phyloP scores from a whole-genome alignment of 495 filamentous ascomycete species.

The Hyaloscypha finlandica region DNA sequence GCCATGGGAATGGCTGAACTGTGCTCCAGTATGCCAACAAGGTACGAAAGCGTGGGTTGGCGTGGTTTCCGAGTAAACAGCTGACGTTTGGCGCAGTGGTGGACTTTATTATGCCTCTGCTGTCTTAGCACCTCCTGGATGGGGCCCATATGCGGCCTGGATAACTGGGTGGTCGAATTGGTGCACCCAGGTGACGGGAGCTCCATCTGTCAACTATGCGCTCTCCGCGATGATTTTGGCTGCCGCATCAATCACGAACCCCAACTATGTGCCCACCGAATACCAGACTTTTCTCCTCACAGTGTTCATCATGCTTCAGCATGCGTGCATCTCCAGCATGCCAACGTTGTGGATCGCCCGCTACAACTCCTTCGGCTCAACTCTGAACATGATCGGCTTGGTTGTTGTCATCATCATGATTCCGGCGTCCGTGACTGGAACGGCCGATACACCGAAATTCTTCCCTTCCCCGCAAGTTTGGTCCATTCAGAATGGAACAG shows the following conservation, averaged over 20 bases:
- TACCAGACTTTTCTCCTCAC: conserved; percentile 76
- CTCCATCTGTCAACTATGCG: conserved; percentile 58
- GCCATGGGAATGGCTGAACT: conserved; percentile 69
- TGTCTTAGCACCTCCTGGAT: conserved; percentile 75
- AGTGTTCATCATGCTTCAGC: conserved; percentile 67
- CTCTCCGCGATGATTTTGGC: conserved; percentile 74
- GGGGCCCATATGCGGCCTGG: conserved; percentile 75
- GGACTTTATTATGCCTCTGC: conserved; percentile 80
- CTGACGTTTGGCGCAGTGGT: conserved; percentile 47
- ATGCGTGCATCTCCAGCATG: conserved; percentile 71
- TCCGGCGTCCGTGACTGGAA: conserved; percentile 53
- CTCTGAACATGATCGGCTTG: conserved; percentile 72
- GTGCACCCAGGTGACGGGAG: conserved; percentile 69
- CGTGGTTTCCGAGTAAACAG: background rate
- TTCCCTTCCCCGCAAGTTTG: conserved; percentile 63
- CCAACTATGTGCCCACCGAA: conserved; percentile 60
- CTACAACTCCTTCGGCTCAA: conserved; percentile 76
- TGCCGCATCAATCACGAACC: conserved; percentile 67
- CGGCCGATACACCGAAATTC: conserved; percentile 58
- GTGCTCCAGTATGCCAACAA: conserved; percentile 68
- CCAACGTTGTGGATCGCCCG: conserved; percentile 73
- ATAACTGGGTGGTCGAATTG: conserved; percentile 77
- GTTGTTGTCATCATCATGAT: conserved; percentile 70
- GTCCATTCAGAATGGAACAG: conserved; percentile 69
- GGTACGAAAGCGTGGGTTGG: conserved; percentile 36